phyloP scores from a whole-genome alignment of 2,329 filamentous ascomycete genomes.

The Coleophoma eucalyptorum region DNA sequence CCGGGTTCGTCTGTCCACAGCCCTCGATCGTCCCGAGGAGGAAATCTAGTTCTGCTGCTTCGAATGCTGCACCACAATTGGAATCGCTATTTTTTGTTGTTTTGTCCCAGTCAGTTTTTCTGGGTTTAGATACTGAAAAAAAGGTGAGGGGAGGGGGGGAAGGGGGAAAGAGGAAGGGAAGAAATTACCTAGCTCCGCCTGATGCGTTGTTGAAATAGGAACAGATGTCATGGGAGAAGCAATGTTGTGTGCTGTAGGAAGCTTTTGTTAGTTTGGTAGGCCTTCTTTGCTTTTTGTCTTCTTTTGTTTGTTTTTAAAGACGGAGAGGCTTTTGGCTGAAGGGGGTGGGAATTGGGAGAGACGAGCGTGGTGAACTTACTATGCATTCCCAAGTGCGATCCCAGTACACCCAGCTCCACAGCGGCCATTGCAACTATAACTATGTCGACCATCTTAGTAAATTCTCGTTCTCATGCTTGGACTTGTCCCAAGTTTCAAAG shows the following conservation, averaged over 20 bases:
- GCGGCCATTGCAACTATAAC: constrained; percentile 45
- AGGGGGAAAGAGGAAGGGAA: background rate
- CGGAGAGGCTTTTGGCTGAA: background rate
- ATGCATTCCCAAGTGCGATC: constrained; percentile 38
- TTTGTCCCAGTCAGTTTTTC: background rate
- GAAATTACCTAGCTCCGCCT: constrained; percentile 38
- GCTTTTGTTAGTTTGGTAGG: background rate
- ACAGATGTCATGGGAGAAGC: constrained; percentile 47
- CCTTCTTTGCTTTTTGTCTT: background rate
- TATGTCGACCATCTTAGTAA: constrained; percentile 15
- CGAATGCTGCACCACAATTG: constrained; percentile 42
- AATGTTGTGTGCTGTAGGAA: constrained; percentile 37
- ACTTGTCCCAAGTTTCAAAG: no score
- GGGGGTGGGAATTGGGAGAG: background rate
- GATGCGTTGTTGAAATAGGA: constrained; percentile 45
- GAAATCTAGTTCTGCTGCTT: constrained; percentile 39
- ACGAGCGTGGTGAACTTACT: constrained; percentile 17
- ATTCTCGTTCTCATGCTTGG: background rate
- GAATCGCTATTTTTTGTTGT: constrained; percentile 32
- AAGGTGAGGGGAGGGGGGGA: background rate
- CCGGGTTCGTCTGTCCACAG: constrained; percentile 32
- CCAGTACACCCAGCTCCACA: constrained; percentile 44
- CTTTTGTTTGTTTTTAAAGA: no score
- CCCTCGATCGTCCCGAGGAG: constrained; percentile 29
- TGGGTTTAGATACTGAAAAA: background rate